Evolutionary conservation across 495 filamentous ascomycete genomes (phyloP), one percentile per base, ranked within the genome.

Genomic region (Lichina pygmaea): DNA sequence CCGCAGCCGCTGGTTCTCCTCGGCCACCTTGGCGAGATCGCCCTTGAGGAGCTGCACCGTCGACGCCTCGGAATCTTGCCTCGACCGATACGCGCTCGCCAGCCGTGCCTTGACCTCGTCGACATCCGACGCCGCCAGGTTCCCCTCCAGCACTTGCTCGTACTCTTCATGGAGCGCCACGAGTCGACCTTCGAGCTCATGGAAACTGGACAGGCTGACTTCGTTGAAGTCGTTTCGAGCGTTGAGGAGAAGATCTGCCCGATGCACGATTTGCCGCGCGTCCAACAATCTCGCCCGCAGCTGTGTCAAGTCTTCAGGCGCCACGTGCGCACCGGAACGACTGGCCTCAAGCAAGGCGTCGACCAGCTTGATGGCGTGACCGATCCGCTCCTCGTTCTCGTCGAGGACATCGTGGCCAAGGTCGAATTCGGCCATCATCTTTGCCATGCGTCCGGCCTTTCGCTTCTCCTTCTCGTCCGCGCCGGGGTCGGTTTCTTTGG

Each of bases 351-450:
- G 76, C 16, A 97, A 63, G 5, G 72, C 60, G 49, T 93, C 84
- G 33, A 94, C 63, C 49, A 77, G 75, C 44, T 79, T 71, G 51
- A 95, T 85, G 46, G 82, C 73, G 45, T 75, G 69, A 53, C 80
- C 72, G 38, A 97, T 76, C 42, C 73, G 76, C 48, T 75, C 70
- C 57, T 94, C 89, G 53, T 93, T 93, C 34, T 83, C 78, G 39
- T 81, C 89, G 60, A 94, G 85, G 12, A 83, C 72, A 46, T 94
- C 85, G 16, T 74, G 78, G 36, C 81, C 84, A 33, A 94, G 70
- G 55, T 95, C 86, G 50, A 97, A 94, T 6, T 86, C 81, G 43
- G 89, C 86, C 86, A 97, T 93, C 89, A 97, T 97, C 71, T 93
- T 82, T 31, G 89, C 89, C 89, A 97, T 97, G 57, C 84, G 83